Evolutionary conservation across 2,329 filamentous ascomycete species (phyloP).

Genomic region (Exophiala sideris): DNA sequence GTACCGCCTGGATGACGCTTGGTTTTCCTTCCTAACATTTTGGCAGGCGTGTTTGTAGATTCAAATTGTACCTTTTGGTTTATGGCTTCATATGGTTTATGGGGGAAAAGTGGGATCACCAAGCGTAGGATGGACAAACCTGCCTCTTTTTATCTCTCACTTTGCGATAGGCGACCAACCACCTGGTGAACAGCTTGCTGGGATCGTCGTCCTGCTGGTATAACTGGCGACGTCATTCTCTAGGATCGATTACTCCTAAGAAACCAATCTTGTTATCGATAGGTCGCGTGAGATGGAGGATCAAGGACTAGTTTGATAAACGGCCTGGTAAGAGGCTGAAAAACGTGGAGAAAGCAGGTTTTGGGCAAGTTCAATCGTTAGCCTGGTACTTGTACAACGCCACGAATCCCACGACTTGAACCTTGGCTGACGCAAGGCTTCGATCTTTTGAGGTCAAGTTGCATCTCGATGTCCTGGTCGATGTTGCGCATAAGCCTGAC

Average conservation of each 20-base stretch:
- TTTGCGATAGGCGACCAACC: no score
- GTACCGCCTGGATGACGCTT: slow-evolving; percentile 14
- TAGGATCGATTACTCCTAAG: no score
- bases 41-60: not conserved
- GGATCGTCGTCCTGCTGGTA: not conserved
- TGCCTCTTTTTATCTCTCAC: not conserved
- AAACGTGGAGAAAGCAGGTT: slow-evolving; percentile 13
- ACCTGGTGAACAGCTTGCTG: no score
- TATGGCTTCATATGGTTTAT: not conserved
- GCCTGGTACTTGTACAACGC: not conserved
- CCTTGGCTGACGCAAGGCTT: slow-evolving; percentile 20
- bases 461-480: slow-evolving; percentile 12
- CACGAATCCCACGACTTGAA: slow-evolving; percentile 6
- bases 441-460: not conserved
- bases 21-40: slow-evolving; percentile 17
- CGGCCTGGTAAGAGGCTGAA: not conserved
- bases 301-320: not conserved
- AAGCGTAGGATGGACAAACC: not conserved
- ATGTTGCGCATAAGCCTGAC: slow-evolving; percentile 3
- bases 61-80: not conserved
- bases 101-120: not conserved
- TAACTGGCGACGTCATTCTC: slow-evolving; percentile 4
- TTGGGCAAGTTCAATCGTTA: slow-evolving; percentile 6
- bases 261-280: no score
- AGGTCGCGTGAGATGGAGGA: not conserved